Evolutionary conservation across 176 grass and related monocot species (phyloP).

Genomic region (Triticum urartu): DNA sequence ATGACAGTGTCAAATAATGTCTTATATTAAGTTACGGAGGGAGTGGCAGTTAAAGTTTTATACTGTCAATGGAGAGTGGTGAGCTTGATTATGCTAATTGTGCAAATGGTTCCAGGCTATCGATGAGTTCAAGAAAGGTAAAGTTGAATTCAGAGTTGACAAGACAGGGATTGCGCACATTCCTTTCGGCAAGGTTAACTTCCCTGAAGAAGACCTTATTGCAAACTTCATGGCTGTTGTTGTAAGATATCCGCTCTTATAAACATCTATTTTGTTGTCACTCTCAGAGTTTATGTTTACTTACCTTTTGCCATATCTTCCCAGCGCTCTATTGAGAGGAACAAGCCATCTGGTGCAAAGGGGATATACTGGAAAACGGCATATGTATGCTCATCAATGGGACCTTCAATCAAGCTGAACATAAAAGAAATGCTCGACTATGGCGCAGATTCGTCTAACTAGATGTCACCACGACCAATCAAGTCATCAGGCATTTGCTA

Average conservation of each 20-base stretch:
- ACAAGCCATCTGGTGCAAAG: slow-evolving; percentile 98
- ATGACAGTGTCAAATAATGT: too few species aligned
- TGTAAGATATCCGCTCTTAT: slow-evolving; percentile 50
- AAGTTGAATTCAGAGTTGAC: slow-evolving; percentile 97
- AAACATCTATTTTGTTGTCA: not conserved
- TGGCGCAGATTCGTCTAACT: slow-evolving; percentile 40
- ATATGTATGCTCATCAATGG: slow-evolving; percentile 91
- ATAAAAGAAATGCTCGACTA: slow-evolving; percentile 93
- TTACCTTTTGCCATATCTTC: slow-evolving; percentile 22
- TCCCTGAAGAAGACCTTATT: slow-evolving; percentile 88
- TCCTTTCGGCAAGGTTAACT: slow-evolving; percentile 83
- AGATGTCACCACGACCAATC: slow-evolving; percentile 16
- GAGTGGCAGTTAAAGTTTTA: too few species aligned
- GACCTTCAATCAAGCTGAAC: slow-evolving; percentile 90
- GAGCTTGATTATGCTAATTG: slow-evolving; percentile 13
- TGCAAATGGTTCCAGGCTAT: slow-evolving; percentile 73
- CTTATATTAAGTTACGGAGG: too few species aligned
- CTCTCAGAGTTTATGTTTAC: slow-evolving; percentile 8
- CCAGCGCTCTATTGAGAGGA: slow-evolving; percentile 84
- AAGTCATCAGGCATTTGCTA: slow-evolving; percentile 27
- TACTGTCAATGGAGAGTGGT: too few species aligned
- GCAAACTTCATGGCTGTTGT: slow-evolving; percentile 91
- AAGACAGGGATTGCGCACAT: slow-evolving; percentile 94
- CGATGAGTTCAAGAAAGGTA: slow-evolving; percentile 97
- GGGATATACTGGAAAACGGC: slow-evolving; percentile 93